phyloP scores from a whole-genome alignment of 1,284 basidiomycete species.

The Trametes versicolor region DNA sequence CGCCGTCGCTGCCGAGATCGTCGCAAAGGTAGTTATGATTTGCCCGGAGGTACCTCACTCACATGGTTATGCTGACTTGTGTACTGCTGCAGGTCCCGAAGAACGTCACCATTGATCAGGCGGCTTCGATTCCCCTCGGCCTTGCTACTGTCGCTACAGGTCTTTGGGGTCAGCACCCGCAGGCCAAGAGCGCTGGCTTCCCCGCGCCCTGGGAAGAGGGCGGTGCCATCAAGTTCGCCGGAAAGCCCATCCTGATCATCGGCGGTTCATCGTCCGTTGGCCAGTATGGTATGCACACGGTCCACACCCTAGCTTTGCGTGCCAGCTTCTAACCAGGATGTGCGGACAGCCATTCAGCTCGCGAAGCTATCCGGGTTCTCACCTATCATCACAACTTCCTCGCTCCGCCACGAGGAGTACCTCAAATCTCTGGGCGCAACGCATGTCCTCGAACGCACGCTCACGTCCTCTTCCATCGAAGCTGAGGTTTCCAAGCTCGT shows the following conservation, averaged over 20 bases:
- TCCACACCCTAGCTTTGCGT: not conserved
- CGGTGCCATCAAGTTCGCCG: slow-evolving; percentile 43
- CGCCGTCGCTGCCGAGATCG: slow-evolving; percentile 23
- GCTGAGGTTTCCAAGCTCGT: slow-evolving; percentile 35
- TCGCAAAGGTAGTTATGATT: slow-evolving; percentile 38
- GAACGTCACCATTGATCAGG: slow-evolving; percentile 36
- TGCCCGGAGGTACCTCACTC: not conserved
- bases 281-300: slow-evolving; percentile 46
- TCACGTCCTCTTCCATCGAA: slow-evolving; percentile 28
- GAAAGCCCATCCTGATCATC: slow-evolving; percentile 46
- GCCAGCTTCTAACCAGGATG: not conserved
- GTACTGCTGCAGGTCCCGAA: slow-evolving; percentile 27
- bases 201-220: slow-evolving; percentile 37
- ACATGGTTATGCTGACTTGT: not conserved
- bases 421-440: slow-evolving; percentile 49
- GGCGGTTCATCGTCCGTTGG: slow-evolving; percentile 49
- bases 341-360: slow-evolving; percentile 44
- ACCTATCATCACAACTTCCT: slow-evolving; percentile 49
- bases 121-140: slow-evolving; percentile 33
- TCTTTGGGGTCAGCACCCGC: slow-evolving; percentile 25
- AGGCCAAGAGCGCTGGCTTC: slow-evolving; percentile 11
- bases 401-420: slow-evolving; percentile 43
- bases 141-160: slow-evolving; percentile 33
- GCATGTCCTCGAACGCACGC: slow-evolving; percentile 47
- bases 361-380: slow-evolving; percentile 47